Conservation (phyloP, 805 yeast genomes). For the Pichia paraexigua region DNA sequence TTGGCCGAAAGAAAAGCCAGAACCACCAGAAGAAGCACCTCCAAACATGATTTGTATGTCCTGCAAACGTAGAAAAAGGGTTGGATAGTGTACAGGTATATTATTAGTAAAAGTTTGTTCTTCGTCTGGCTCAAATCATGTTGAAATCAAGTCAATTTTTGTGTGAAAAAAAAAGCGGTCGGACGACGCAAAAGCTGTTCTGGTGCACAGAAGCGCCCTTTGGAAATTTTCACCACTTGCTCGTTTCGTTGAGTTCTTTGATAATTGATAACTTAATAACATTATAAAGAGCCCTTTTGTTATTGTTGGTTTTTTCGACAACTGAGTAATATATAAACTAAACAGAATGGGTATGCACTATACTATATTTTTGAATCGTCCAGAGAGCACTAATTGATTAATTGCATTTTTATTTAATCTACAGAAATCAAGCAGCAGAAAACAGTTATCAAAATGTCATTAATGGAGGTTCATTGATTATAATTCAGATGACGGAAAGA, state of each 20-base stretch:
- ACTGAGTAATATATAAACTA: background rate
- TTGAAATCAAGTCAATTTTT: background rate
- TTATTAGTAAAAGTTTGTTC: no score
- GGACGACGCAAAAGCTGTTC: background rate
- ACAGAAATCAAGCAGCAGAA: no score
- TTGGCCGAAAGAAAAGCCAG: slow-evolving; percentile 5
- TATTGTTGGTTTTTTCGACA: background rate
- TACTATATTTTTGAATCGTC: background rate
- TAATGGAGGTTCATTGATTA: background rate
- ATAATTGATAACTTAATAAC: background rate
- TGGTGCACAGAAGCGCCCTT: background rate
- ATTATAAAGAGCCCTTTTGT: background rate
- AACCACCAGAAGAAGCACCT: background rate
- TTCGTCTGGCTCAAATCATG: background rate
- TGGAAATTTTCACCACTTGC: background rate
- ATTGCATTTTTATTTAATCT: no score
- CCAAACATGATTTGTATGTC: slow-evolving; percentile 3
- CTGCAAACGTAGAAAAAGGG: background rate
- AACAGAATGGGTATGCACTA: background rate
- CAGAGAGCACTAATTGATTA: background rate
- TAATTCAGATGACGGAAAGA: no score
- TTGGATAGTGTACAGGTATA: background rate
- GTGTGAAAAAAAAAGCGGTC: background rate
- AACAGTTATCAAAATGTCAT: background rate
- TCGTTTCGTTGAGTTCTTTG: background rate